Evolutionary conservation across 2,329 filamentous ascomycete species (phyloP), one percentile per base, ranked within the genome.

Genomic region (Claviceps humidiphila): DNA sequence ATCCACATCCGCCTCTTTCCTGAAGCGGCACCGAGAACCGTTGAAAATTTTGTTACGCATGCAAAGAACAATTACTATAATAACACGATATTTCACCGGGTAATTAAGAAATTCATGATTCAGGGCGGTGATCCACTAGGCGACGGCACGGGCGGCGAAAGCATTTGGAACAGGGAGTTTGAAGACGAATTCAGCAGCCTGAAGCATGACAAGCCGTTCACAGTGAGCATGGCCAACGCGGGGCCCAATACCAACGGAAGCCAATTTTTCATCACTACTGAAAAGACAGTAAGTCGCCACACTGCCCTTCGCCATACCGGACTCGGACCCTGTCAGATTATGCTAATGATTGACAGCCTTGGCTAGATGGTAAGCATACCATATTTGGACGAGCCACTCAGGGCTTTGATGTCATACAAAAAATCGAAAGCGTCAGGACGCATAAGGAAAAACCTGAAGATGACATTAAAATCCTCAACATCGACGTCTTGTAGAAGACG

Each of bases 51-150:
- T 65, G 87, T 94, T 52, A 94, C 89, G 0, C 93, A 97, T 62
- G 81, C 89, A 2, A 85, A 84, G 61, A 85, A 83, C 54, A 89
- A 88, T 1, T 98, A 98, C 68, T 98, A 98, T 74, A 97, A 98
- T 72, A 88, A 88, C 68, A 90, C 91, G 38, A 91, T 96, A 60
- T 98, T 98, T 75, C 93, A 98, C 68, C 85, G 93, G 38, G 86
- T 98, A 6, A 98, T 98, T 60, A 82, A 87, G 55, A 96, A 96
- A 64, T 98, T 98, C 71, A 98, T 98, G 94, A 95, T 98, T 43
- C 93, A 98, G 67, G 89, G 91, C 49, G 93, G 93, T 45, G 94
- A 98, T 63, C 93, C 94, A 0, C 85, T 89, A 0, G 91, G 91
- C 1, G 95, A 90, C 1, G 93, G 94, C 1, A 81, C 88, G 47